Evolutionary conservation across 305 asterid species (phyloP), one percentile per base, ranked within the genome.

Genomic region (Salvia sclarea): DNA sequence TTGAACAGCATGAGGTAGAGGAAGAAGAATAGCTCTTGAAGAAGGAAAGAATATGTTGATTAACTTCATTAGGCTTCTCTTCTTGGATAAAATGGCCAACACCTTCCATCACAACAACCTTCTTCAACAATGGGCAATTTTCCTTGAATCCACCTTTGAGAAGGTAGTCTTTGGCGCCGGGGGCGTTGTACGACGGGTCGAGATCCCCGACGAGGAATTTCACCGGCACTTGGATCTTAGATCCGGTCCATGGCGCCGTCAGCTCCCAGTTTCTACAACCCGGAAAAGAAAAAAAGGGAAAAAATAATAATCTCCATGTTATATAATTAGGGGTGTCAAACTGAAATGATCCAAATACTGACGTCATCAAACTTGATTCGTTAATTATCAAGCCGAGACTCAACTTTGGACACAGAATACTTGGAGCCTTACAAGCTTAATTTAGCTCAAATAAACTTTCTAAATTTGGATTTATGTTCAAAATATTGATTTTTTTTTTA

Each of bases 221-320:
- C 54, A 79, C 84, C 20, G 94, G 89, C 0, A 88, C 88, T 41
- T 56, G 71, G 37, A 88, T 43, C 47, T 78, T 76, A 20, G 72
- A 64, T 33, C 84, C 87, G 0, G 81, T 81, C 97, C 95, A 90
- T 8, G 91, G 47, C 24, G 87, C 91, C 9, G 87, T 83, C 25
- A 79, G 50, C 68, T 90, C 93, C 97, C 91, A 88, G 18, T 85
- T 88, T 56, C 97, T 90, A 75, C 73, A 77, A 68, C 56, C n/a
- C n/a, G 41, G 65, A 45, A 9, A 12, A 33, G 8, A 33, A 33
- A 3, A 4, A 12, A 12, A 2, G 11, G 2, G n/a, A n/a, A n/a
- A n/a, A n/a, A n/a, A n/a, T n/a, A n/a, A n/a, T n/a, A n/a, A n/a
- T n/a, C n/a, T n/a, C n/a, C n/a, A n/a, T n/a, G n/a, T n/a, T n/a